Percentiles rank a stretch among this genome's conserved stretches.
phyloP scores from a whole-genome alignment of 768 basidiomycete species.

The Baorangia bicolor region DNA sequence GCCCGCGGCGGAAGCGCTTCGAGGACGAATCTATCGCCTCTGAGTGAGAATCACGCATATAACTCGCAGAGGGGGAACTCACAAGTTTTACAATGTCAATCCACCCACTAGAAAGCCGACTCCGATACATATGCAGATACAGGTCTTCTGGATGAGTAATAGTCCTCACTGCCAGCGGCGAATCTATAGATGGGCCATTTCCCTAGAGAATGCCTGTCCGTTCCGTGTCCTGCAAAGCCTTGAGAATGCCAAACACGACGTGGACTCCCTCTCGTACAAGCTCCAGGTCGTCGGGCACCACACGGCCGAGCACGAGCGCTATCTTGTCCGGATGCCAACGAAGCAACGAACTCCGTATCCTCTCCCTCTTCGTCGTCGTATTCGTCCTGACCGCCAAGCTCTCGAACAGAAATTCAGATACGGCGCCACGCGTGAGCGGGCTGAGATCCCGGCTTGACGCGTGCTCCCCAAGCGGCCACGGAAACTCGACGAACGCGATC shows the following conservation, averaged over 20 bases:
- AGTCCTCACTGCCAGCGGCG: slow-evolving; percentile 11
- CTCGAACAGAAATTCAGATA: slow-evolving; percentile 53
- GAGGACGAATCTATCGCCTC: too few relatives aligned
- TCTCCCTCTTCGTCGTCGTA: slow-evolving; percentile 46
- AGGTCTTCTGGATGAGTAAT: background rate
- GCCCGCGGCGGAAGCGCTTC: too few relatives aligned
- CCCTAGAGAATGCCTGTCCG: slow-evolving; percentile 16
- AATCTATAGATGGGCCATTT: background rate
- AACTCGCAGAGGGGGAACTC: background rate
- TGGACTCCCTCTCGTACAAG: slow-evolving; percentile 47
- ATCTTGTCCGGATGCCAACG: slow-evolving; percentile 73
- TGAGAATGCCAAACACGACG: slow-evolving; percentile 39
- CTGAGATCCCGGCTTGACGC: slow-evolving; percentile 20
- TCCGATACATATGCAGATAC: background rate
- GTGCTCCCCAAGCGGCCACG: slow-evolving; percentile 52
- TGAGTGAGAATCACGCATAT: background rate
- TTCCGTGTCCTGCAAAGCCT: slow-evolving; percentile 33
- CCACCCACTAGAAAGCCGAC: too few relatives aligned
- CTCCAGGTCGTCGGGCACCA: slow-evolving; percentile 44
- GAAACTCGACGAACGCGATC: slow-evolving; percentile 52
- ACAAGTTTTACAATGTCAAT: background rate
- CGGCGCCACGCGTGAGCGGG: slow-evolving; percentile 37
- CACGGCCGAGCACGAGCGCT: slow-evolving; percentile 41
- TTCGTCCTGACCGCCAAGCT: slow-evolving; percentile 42
- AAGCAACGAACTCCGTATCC: slow-evolving; percentile 57